Percentiles rank a stretch among this genome's conserved stretches.
Evolutionary conservation across 2,329 filamentous ascomycete species (phyloP).

Genomic region (Colletotrichum somersetense): DNA sequence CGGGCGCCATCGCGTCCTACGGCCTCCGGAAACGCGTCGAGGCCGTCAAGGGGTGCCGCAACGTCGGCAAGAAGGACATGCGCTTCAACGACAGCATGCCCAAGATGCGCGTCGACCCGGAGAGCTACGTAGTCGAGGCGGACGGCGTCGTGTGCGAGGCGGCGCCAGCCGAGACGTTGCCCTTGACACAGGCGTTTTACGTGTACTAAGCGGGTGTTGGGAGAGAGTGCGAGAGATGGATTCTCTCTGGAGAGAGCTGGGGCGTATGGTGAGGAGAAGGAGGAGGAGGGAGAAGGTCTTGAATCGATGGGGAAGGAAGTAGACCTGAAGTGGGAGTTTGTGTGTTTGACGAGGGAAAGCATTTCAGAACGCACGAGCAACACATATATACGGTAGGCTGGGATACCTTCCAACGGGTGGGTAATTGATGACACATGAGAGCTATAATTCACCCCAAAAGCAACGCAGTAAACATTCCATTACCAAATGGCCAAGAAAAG

Average conservation of each 20-base stretch:
- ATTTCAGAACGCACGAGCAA: slow-evolving; percentile 10
- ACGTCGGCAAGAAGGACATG: slow-evolving; percentile 87
- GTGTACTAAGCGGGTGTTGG: slow-evolving; percentile 68
- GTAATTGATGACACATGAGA: slow-evolving; percentile 29
- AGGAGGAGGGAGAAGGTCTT: neutral
- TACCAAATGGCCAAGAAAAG: neutral
- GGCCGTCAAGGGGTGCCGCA: slow-evolving; percentile 81
- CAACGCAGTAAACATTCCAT: slow-evolving; percentile 15
- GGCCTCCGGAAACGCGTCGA: slow-evolving; percentile 83
- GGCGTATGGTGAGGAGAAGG: slow-evolving; percentile 20
- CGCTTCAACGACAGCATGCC: slow-evolving; percentile 88
- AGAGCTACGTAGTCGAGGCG: slow-evolving; percentile 89
- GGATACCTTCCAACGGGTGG: neutral
- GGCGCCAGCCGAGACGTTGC: slow-evolving; percentile 77
- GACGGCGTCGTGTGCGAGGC: slow-evolving; percentile 81
- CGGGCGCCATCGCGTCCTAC: slow-evolving; percentile 77
- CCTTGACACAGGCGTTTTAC: slow-evolving; percentile 82
- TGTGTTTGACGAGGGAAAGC: slow-evolving; percentile 6
- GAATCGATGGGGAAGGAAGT: neutral
- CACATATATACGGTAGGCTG: neutral
- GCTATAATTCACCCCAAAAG: slow-evolving; percentile 23
- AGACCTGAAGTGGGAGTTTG: neutral
- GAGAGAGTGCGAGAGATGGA: neutral
- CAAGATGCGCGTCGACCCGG: slow-evolving; percentile 90
- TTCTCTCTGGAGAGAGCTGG: slow-evolving; percentile 31